Percentiles rank a stretch among this genome's conserved stretches.
These are phyloP conservation scores for Basidioascus undulatus DNA, from an alignment of 768 basidiomycete genomes.

Conservation along the genomic window DNA sequence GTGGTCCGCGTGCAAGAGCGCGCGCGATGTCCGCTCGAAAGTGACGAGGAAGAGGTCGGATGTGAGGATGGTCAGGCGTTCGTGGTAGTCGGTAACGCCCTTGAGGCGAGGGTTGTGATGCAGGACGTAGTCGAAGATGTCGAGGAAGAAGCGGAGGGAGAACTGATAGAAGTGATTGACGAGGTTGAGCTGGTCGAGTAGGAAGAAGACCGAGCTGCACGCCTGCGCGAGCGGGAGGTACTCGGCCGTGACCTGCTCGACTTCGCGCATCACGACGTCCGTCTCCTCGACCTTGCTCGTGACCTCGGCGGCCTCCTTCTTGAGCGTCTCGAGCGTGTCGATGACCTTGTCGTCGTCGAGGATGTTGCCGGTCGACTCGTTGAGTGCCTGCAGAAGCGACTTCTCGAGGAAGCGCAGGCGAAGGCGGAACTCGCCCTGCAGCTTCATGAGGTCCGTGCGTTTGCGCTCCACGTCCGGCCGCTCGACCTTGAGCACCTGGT, in stretches of 20 bases:
- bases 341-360: conserved; percentile 98
- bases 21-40: conserved; percentile 69
- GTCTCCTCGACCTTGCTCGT: conserved; percentile 91
- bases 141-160: conserved; percentile 90
- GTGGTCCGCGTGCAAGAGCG: conserved; percentile 70
- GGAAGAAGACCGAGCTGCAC: conserved; percentile 90
- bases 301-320: conserved; percentile 87
- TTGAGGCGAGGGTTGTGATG: conserved; percentile 76
- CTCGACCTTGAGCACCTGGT: conserved; percentile 90
- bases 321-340: conserved; percentile 78
- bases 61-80: conserved; percentile 53
- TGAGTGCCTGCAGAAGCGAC: conserved; percentile 74
- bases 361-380: conserved; percentile 90
- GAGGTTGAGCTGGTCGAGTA: conserved; percentile 75
- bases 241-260: conserved; percentile 82
- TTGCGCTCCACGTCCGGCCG: conserved; percentile 89
- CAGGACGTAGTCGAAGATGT: conserved; percentile 87
- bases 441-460: conserved; percentile 86
- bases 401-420: conserved; percentile 81
- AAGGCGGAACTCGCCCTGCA: conserved; percentile 91
- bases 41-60: conserved; percentile 73
- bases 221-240: conserved; percentile 86
- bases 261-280: conserved; percentile 81
- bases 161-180: conserved; percentile 98
- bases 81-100: conserved; percentile 43